Base-by-base conservation (phyloP, 352 stramenopile genomes). In the Pythium rishiriense region DNA sequence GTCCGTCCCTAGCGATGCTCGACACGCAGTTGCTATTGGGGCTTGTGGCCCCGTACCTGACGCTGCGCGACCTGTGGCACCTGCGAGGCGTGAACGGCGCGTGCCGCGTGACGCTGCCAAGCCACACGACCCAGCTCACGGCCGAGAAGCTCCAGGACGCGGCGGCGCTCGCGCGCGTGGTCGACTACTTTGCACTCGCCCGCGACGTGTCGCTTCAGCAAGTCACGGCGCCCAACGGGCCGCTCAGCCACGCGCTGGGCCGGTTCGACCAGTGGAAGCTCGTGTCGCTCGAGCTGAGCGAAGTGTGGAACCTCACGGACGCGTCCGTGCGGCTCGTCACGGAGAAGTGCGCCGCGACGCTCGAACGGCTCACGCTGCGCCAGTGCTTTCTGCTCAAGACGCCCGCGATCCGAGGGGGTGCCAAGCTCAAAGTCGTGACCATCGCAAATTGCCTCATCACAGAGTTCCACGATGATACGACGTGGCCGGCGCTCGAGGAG, bases 341-440 rank as follows among this genome's bases (percentile, higher is more conserved):
- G 17, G 53, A 82, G 47, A 56, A 80, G 31, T 74, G 55, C 35
- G 19, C 64, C 9, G 21, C 41, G 25, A 67, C 62, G 37, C 80
- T 93, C 31, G 74, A 79, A 54, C 71, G 61, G 42, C 57, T 93
- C 35, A 61, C 57, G 12, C 68, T 91, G 62, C 49, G 63, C 1
- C 68, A 90, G 55, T 93, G 83, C 59, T 85, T 81, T 59, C 72
- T 88, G 45, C 59, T 93, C 58, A 75, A 80, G 56, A 66, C 75
- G 14, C 83, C 76, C 1, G 59, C 72, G 17, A 74, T 91, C 26
- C 15, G 65, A 9, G 70, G 68, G 4, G 58, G 71, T 5, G 68
- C 66, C 3, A 54, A 84, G 54, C 71, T 80, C 29, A 68, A 52
- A 22, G 53, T 35, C 11, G 24, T 93, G 14, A 43, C 73, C 10